Evolutionary conservation across 257 asterid genomes (phyloP).

Genomic region (Nyctanthes arbortristis): DNA sequence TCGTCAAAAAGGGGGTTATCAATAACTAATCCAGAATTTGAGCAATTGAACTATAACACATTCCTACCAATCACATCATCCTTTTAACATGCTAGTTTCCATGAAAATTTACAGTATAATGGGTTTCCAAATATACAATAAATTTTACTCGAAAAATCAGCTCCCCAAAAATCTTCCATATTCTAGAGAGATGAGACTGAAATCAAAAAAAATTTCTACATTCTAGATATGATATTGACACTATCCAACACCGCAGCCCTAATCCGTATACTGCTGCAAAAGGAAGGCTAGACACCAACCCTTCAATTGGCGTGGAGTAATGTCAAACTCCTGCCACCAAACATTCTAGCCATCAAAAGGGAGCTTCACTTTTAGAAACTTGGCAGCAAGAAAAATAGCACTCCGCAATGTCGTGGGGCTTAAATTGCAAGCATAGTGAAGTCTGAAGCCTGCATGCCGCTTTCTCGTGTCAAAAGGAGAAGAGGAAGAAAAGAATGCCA

Average conservation of each 20-base stretch:
- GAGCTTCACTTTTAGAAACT: conserved; percentile 98
- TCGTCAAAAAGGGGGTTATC: conserved; percentile 10
- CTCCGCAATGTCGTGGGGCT: conserved; percentile 99
- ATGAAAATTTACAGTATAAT: not conserved
- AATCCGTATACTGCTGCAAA: conserved; percentile 34
- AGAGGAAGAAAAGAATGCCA: conserved; percentile 45
- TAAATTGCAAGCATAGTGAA: conserved; percentile 95
- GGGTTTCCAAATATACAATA: not conserved
- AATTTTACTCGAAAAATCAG: not conserved
- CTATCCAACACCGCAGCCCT: conserved; percentile 27
- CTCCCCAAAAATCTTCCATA: not conserved
- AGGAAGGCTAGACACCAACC: conserved; percentile 67
- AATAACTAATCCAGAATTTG: not conserved
- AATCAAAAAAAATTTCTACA: too few species aligned
- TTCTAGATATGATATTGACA: not conserved
- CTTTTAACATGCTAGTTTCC: not conserved
- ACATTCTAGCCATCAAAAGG: conserved; percentile 92
- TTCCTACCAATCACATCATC: not conserved
- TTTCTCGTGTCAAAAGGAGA: conserved; percentile 67
- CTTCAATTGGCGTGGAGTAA: conserved; percentile 99
- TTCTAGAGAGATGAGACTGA: not conserved
- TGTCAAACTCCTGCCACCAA: conserved; percentile 99
- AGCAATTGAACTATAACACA: not conserved
- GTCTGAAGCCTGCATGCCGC: conserved; percentile 94
- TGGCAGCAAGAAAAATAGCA: conserved; percentile 99